Evolutionary conservation across 495 filamentous ascomycete species (phyloP).

Genomic region (Ramalina peruviana): DNA sequence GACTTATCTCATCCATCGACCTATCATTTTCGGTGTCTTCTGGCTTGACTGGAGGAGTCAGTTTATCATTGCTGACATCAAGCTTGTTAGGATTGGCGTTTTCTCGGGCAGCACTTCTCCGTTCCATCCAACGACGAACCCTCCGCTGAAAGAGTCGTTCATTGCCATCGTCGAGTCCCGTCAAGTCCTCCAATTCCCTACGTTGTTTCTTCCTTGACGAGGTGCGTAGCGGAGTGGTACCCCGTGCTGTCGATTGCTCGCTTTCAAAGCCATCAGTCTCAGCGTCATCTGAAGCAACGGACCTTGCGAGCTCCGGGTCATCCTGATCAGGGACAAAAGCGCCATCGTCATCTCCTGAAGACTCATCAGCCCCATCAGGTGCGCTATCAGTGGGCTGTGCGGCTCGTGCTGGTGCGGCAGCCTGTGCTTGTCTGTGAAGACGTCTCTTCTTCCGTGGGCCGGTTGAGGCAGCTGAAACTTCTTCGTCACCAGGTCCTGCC

Average conservation of each 20-base stretch:
- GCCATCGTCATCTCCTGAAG: conserved; percentile 29
- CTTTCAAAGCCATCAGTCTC: conserved; percentile 21
- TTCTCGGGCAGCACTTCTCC: conserved; percentile 51
- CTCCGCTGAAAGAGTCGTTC: conserved; percentile 71
- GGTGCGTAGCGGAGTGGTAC: neutral
- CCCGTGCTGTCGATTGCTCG: conserved; percentile 12
- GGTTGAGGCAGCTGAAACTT: conserved; percentile 10
- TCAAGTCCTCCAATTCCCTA: conserved; percentile 47
- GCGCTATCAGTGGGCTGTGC: neutral
- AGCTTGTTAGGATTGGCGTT: conserved; percentile 22
- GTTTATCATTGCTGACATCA: conserved; percentile 13
- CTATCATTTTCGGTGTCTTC: neutral
- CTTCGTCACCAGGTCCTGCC: conserved; percentile 20
- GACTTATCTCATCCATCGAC: neutral
- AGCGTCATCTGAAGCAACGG: conserved; percentile 8
- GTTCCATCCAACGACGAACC: conserved; percentile 56
- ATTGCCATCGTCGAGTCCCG: conserved; percentile 79
- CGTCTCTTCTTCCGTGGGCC: conserved; percentile 28
- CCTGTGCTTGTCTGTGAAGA: conserved; percentile 15
- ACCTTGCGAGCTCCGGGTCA: conserved; percentile 15
- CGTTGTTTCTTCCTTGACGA: neutral
- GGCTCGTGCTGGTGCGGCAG: neutral
- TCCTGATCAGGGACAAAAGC: conserved; percentile 27
- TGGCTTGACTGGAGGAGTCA: conserved; percentile 11
- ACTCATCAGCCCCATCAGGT: conserved; percentile 13